Evolutionary conservation across 352 stramenopile genomes (phyloP), one percentile per base, ranked within the genome.

Genomic region (Phytopythium sindhum): DNA sequence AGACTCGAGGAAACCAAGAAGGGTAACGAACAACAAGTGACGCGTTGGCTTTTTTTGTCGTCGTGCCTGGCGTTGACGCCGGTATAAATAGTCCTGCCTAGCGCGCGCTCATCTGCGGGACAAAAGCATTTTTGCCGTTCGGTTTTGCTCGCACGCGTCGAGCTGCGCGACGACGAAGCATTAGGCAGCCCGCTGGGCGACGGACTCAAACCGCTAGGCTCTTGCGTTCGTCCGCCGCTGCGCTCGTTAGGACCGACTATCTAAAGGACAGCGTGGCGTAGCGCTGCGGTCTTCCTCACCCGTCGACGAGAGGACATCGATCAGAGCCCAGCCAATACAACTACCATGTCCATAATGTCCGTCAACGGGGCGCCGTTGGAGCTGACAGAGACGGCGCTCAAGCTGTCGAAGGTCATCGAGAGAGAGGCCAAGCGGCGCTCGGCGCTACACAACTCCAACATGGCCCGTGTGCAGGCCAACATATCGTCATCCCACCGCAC

Each of bases 391-490:
- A 91, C 79, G 24, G 83, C 80, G 45, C 66, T 90, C 12, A 81
- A 77, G 57, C 75, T 91, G 11, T 90, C 83, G 1, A 68, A 77
- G 42, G 80, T 91, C 29, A 91, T 90, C 48, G 77, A 91, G 53
- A 75, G 75, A 5, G 80, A 90, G 51, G 70, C 75, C 15, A 76
- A 84, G 60, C 78, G 80, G 2, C 65, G 68, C 2, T 86, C 79
- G 15, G 67, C 64, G 14, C 26, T 77, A 14, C 66, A 72, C 52
- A 72, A 51, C 48, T 68, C 67, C 23, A 66, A 48, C 33, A 47
- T 83, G 21, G 69, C 75, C 11, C 68, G 72, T 29, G 65, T 88
- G 12, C 70, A 80, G 45, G 59, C 60, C 26, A 67, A 66, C 64
- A 57, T 73, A 21, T 35, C 76, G 17, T 66, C 75, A 37, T 72